Evolutionary conservation across 768 basidiomycete species (phyloP), one percentile per base, ranked within the genome.

Genomic region (Trametes punicea): DNA sequence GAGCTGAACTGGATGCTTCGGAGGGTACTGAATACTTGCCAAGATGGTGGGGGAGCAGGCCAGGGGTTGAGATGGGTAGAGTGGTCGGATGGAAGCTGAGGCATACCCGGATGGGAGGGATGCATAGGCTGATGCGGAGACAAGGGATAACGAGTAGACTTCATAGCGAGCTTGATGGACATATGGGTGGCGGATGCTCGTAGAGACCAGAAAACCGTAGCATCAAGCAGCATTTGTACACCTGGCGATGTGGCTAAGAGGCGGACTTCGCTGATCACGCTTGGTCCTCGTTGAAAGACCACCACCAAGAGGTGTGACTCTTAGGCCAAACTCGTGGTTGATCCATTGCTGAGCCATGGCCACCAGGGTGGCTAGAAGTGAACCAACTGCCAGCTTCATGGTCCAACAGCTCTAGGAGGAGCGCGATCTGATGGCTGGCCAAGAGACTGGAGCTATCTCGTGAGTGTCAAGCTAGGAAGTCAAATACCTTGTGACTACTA

Each of bases 241-340:
- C 26, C 6, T 21, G 25, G 15, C 44, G 45, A 45, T 36, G 51
- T 45, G 42, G 51, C 51, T 44, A 29, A 45, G 52, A 54, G 23
- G 44, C 20, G 25, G 21, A 27, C 42, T 21, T 44, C 18, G 44
- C 18, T 25, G 40, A 41, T 42, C 38, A 46, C 44, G 52, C 52
- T 54, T 54, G 25, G 52, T 18, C 44, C 52, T 54, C 46, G 52
- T 46, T 46, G 30, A 16, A 6, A 31, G 9, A 46, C 46, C 44
- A 46, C 52, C 42, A 44, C 16, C 34, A 30, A n/a, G n/a, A n/a
- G 31, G 23, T 30, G 51, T 44, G 51, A 44, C 41, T 16, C 44
- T 2, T n/a, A 21, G 10, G 44, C 21, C 13, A 46, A 44, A 25
- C 52, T 38, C 52, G 52, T 46, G 44, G 41, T 18, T 54, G 52